These are phyloP conservation scores for Fusarium citri DNA, from an alignment of 2,329 filamentous ascomycete species.

Conservation along the genomic window DNA sequence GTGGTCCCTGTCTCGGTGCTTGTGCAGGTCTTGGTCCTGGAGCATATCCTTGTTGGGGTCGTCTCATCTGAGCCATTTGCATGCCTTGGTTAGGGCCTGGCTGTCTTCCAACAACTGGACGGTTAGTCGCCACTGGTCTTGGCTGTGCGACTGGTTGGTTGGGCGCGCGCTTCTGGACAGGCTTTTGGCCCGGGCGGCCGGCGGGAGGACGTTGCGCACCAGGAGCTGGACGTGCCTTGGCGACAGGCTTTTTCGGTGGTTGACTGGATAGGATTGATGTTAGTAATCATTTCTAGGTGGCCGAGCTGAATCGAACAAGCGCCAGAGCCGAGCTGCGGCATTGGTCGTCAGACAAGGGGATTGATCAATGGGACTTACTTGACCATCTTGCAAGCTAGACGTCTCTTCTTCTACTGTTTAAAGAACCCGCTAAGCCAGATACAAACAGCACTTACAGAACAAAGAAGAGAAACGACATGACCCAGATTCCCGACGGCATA, in stretches of 20 bases:
- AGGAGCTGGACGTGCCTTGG: not conserved
- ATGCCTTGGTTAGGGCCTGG: conserved; percentile 14
- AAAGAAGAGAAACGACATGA: fast-evolving
- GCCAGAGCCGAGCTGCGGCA: not conserved
- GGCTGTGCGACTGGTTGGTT: conserved; percentile 18
- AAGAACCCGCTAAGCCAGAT: too few species aligned
- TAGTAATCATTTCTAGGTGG: not conserved
- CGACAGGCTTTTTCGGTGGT: not conserved
- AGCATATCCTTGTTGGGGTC: conserved; percentile 3
- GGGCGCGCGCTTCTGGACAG: not conserved
- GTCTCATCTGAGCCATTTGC: conserved; percentile 25
- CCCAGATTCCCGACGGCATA: fast-evolving
- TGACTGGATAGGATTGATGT: not conserved
- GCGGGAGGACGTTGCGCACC: not conserved
- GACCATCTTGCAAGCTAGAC: not conserved
- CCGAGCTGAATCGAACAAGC: not conserved
- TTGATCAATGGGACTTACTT: not conserved
- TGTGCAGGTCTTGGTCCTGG: conserved; percentile 2
- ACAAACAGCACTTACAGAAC: fast-evolving
- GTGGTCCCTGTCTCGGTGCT: not conserved
- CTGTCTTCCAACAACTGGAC: conserved; percentile 20
- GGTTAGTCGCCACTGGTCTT: not conserved
- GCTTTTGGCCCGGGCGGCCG: conserved; percentile 3
- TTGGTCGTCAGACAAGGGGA: not conserved
- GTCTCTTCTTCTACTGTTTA: not conserved